Evolutionary conservation across 2,329 filamentous ascomycete genomes (phyloP), one percentile per base, ranked within the genome.

Genomic region (Aspergillus niger): DNA sequence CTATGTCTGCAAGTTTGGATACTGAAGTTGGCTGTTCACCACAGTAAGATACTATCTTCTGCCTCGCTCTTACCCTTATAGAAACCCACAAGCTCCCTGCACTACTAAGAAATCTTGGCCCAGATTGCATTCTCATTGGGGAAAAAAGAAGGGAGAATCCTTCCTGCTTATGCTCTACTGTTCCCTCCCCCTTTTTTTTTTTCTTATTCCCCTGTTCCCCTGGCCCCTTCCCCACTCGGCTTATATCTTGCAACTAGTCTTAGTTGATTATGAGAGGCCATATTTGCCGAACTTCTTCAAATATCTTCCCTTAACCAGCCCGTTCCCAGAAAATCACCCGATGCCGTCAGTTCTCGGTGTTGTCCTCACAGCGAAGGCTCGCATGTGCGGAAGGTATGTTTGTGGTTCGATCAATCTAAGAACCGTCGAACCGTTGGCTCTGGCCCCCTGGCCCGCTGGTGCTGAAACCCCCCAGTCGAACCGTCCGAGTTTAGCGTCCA

Each of bases 401-500:
- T 44, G 41, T 44, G 41, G 41, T 44, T 44, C 41, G 20, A 13
- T 44, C 41, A 11, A 24, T 44, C 17, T 13, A 44, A 20, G 26
- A 50, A 17, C n/a, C 26, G 47, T 50, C 30, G 11, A 36, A 13
- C 32, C 32, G 32, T 36, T 36, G 32, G 47, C 47, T 55, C 20
- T 55, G 17, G 58, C 63, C 63, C 28, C 63, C 63, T 65, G 63
- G 59, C 51, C 58, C 58, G 20, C 57, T 58, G 57, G 51, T 48
- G 54, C 54, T 38, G 30, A 53, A 39, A 60, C 44, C 32, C 57
- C 50, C 58, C 54, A 59, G 58, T 38, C 57, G 49, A 62, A 61
- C 63, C 63, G 55, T 52, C 55, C 57, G 50, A 55, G 51, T 61
- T 47, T 65, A 65, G 63, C 62, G 63, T 57, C 59, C 39, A 65